phyloP scores from a whole-genome alignment of 2,329 filamentous ascomycete genomes.

The Verticillium alfalfae region DNA sequence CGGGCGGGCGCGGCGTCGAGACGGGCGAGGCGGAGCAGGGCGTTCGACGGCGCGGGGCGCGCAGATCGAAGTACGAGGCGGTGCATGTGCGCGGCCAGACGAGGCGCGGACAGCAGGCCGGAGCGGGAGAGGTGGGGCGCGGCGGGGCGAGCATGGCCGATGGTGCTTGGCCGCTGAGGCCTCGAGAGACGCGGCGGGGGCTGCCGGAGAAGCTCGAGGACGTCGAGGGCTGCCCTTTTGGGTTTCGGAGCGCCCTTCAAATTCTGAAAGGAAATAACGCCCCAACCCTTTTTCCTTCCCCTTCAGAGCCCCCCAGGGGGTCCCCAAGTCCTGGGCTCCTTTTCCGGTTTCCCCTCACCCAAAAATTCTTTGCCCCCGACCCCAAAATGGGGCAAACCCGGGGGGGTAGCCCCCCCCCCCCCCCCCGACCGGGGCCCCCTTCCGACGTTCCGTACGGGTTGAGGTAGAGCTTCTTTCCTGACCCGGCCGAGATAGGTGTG shows the following conservation, averaged over 20 bases:
- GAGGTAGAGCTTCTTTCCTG: slow-evolving; percentile 49
- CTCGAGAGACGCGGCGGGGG: not conserved
- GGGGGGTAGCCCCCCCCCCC: too few relatives aligned
- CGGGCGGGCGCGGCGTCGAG: slow-evolving; percentile 16
- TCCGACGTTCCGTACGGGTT: slow-evolving; percentile 57
- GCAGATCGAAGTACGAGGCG: slow-evolving; percentile 41
- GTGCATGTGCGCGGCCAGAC: slow-evolving; percentile 54
- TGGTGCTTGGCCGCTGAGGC: not conserved
- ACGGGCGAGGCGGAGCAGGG: slow-evolving; percentile 33
- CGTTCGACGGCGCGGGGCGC: slow-evolving; percentile 40
- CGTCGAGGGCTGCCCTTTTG: too few relatives aligned
- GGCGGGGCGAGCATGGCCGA: slow-evolving; percentile 1
- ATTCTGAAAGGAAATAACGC: too few relatives aligned
- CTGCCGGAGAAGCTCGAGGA: not conserved
- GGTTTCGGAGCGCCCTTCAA: too few relatives aligned
- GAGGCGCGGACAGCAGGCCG: slow-evolving; percentile 18
- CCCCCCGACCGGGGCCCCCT: too few relatives aligned
- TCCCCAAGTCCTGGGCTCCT: too few relatives aligned
- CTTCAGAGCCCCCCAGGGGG: too few relatives aligned
- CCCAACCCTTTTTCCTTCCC: too few relatives aligned
- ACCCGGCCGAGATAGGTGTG: slow-evolving; percentile 33
- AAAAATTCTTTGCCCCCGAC: too few relatives aligned
- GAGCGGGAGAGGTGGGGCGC: slow-evolving; percentile 9
- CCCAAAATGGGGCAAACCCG: too few relatives aligned
- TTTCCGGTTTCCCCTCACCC: too few relatives aligned